These are phyloP conservation scores for Bipolaris bicolor DNA, from an alignment of 2,329 filamentous ascomycete species.

Conservation along the genomic window DNA sequence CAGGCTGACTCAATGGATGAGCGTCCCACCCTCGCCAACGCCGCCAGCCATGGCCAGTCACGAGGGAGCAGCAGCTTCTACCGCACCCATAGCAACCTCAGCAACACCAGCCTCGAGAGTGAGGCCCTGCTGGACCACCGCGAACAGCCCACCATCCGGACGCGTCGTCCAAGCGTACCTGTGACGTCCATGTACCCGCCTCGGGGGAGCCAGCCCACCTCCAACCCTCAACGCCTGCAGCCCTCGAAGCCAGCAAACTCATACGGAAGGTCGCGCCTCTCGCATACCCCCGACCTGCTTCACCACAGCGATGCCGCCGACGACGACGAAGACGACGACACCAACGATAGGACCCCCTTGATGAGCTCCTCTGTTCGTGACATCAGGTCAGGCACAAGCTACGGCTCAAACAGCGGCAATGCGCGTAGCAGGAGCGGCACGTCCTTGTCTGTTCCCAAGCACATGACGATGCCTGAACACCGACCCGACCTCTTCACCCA, in stretches of 20 bases:
- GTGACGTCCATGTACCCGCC: constrained; percentile 39
- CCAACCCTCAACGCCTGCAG: constrained; percentile 26
- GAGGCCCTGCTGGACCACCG: constrained; percentile 87
- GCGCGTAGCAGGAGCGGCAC: constrained; percentile 40
- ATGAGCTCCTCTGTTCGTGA: constrained; percentile 51
- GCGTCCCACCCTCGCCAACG: constrained; percentile 50
- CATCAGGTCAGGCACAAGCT: constrained; percentile 42
- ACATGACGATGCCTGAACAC: constrained; percentile 17
- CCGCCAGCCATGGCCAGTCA: constrained; percentile 36
- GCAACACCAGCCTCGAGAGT: constrained; percentile 87
- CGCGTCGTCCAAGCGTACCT: constrained; percentile 54
- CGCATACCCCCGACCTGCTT: constrained; percentile 32
- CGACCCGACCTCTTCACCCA: constrained; percentile 33
- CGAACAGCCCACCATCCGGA: constrained; percentile 54
- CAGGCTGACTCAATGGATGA: constrained; percentile 64
- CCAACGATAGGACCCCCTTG: constrained; percentile 62
- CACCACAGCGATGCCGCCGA: constrained; percentile 58
- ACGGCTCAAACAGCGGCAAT: constrained; percentile 42
- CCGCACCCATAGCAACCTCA: constrained; percentile 65
- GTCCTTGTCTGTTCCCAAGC: constrained; percentile 41
- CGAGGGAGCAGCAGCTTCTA: constrained; percentile 59
- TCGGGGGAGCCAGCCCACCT: constrained; percentile 33
- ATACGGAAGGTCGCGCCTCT: constrained; percentile 37
- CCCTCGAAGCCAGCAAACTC: constrained; percentile 15
- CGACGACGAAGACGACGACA: constrained; percentile 34